Evolutionary conservation across 352 stramenopile species (phyloP).

Genomic region (Pythium scleroteichum): DNA sequence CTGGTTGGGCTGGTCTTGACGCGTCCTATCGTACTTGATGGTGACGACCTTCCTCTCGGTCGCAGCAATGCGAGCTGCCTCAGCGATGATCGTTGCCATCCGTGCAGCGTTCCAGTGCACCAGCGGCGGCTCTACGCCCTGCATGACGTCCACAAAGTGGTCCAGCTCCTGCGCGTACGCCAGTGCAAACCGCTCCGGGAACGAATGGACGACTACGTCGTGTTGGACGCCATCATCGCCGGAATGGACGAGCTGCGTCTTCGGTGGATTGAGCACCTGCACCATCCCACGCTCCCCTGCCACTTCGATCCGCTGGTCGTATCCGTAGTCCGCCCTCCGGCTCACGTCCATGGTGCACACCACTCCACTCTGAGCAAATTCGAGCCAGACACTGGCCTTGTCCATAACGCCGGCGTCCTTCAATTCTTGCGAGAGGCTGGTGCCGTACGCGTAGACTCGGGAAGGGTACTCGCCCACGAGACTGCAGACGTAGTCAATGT

Average conservation of each 20-base stretch:
- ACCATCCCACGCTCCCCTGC: conserved; percentile 74
- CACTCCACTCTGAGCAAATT: conserved; percentile 63
- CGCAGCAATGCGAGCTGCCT: conserved; percentile 67
- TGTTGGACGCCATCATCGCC: conserved; percentile 49
- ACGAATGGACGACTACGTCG: conserved; percentile 78
- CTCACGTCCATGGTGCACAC: conserved; percentile 91
- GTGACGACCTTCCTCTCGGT: conserved; percentile 65
- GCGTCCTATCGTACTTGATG: conserved; percentile 59
- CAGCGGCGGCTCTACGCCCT: conserved; percentile 35
- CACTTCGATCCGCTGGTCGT: conserved; percentile 93
- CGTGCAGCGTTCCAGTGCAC: conserved; percentile 73
- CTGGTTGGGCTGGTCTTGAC: conserved; percentile 37
- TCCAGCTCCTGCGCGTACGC: conserved; percentile 87
- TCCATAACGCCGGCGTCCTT: conserved; percentile 73
- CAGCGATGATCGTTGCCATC: conserved; percentile 79
- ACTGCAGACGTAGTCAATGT: conserved; percentile 91
- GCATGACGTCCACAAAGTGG: conserved; percentile 74
- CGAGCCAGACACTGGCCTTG: conserved; percentile 80
- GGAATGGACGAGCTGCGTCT: conserved; percentile 59
- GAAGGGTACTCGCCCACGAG: conserved; percentile 73
- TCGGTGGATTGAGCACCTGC: conserved; percentile 70
- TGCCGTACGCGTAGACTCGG: conserved; percentile 84
- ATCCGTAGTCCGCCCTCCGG: conserved; percentile 86
- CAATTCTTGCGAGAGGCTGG: conserved; percentile 72
- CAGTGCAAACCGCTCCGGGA: conserved; percentile 86